phyloP scores from a whole-genome alignment of 108 stramenopile genomes.

The Cyclotella sp. region DNA sequence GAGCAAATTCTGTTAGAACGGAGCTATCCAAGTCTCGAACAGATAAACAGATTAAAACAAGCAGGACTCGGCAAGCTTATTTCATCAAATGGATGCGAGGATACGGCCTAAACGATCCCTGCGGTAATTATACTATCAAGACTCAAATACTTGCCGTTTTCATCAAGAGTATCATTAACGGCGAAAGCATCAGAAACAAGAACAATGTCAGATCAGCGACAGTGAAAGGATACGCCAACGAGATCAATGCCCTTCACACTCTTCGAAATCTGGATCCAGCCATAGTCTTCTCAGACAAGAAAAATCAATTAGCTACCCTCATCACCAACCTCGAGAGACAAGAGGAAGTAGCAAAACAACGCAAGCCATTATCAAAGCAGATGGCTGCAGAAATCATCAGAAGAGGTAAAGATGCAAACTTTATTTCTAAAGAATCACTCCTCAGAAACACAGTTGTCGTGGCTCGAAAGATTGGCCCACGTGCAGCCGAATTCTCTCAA shows the following conservation, averaged over 20 bases:
- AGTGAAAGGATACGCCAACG: not conserved
- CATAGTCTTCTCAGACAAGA: not conserved
- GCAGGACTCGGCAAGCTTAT: slow-evolving; percentile 22
- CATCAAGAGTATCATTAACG: not conserved
- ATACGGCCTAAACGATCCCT: not conserved
- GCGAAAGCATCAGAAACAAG: not conserved
- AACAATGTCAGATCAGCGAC: not conserved
- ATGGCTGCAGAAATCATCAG: not conserved
- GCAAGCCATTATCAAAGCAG: slow-evolving; percentile 1
- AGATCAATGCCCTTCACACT: not conserved
- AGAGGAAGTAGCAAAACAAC: slow-evolving; percentile 17
- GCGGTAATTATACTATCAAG: not conserved
- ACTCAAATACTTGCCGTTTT: not conserved
- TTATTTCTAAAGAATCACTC: not conserved
- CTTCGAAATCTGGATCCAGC: not conserved
- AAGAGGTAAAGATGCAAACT: not conserved
- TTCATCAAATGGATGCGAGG: not conserved
- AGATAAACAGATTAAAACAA: slow-evolving; percentile 1
- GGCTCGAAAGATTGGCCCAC: not conserved
- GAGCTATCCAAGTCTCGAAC: not conserved
- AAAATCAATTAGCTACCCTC: not conserved
- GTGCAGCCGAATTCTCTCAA: slow-evolving; percentile 18
- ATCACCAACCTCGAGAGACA: not conserved
- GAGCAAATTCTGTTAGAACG: slow-evolving; percentile 6
- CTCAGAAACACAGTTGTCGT: not conserved